phyloP scores from a whole-genome alignment of 2,329 filamentous ascomycete species.

The Cladosporium phlei region DNA sequence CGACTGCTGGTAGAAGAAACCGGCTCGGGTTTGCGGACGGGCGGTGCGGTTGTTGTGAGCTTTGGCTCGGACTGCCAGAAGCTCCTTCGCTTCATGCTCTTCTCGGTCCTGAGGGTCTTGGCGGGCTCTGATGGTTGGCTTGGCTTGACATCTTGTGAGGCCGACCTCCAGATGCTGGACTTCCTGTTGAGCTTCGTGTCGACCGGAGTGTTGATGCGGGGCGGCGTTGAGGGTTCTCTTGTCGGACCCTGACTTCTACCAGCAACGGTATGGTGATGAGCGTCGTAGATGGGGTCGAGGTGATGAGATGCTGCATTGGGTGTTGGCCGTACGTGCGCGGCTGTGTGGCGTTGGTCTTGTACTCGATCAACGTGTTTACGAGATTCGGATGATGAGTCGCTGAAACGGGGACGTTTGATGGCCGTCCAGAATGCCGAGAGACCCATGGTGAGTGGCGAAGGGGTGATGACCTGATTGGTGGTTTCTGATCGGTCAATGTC shows the following conservation, averaged over 20 bases:
- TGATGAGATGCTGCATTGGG: not conserved
- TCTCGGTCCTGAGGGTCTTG: not conserved
- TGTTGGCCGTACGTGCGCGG: not conserved
- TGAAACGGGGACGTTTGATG: conserved; percentile 6
- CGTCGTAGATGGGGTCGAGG: conserved; percentile 8
- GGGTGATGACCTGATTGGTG: not conserved
- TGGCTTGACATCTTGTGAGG: not conserved
- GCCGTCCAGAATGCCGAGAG: conserved; percentile 11
- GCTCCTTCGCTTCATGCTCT: conserved; percentile 3
- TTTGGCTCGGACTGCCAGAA: not conserved
- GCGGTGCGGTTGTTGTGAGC: not conserved
- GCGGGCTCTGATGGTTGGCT: not conserved
- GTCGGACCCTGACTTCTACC: not conserved
- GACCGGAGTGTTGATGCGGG: conserved; percentile 7
- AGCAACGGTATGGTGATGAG: conserved; percentile 7
- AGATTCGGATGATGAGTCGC: conserved; percentile 7
- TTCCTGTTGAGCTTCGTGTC: not conserved
- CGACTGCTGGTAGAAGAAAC: too few species aligned
- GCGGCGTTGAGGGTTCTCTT: conserved; percentile 5
- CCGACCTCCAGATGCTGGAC: not conserved
- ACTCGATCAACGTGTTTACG: conserved; percentile 3
- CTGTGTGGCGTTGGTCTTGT: not conserved
- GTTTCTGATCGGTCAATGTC: not conserved
- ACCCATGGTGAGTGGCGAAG: not conserved
- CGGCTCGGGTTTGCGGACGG: not conserved